Evolutionary conservation across 2,329 filamentous ascomycete species (phyloP).

Genomic region (Colletotrichum orbiculare): DNA sequence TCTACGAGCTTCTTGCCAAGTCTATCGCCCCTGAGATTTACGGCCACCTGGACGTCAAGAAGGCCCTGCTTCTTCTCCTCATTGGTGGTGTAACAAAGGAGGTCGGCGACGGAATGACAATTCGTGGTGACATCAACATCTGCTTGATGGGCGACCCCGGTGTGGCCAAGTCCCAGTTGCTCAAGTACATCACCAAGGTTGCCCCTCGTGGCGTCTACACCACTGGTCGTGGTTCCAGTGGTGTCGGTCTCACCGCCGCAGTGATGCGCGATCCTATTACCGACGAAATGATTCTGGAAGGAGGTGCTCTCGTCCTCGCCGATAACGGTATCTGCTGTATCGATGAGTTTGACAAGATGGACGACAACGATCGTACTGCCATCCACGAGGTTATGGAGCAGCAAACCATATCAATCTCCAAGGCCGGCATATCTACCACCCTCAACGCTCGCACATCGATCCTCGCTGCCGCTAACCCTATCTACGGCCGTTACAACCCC

Average conservation of each 20-base stretch:
- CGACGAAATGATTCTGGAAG: conserved; percentile 86
- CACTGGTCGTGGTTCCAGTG: conserved; percentile 82
- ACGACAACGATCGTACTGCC: conserved; percentile 83
- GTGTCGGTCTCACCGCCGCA: conserved; percentile 83
- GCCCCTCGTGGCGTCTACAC: conserved; percentile 92
- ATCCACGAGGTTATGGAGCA: conserved; percentile 93
- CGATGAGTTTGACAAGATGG: conserved; percentile 92
- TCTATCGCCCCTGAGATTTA: conserved; percentile 98
- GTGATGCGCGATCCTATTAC: conserved; percentile 88
- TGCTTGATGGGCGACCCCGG: conserved; percentile 99
- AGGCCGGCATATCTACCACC: conserved; percentile 77
- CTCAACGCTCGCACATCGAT: conserved; percentile 97
- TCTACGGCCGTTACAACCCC: conserved; percentile 98
- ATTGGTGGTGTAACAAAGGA: conserved; percentile 97
- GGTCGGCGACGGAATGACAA: conserved; percentile 98
- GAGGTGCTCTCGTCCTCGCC: conserved; percentile 81
- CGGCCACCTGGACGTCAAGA: conserved; percentile 97
- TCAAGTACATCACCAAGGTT: conserved; percentile 99
- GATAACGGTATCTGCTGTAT: conserved; percentile 90
- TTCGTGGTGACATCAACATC: conserved; percentile 98
- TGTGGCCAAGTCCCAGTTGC: conserved; percentile 97
- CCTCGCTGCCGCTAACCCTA: conserved; percentile 93
- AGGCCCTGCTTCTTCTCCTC: conserved; percentile 92
- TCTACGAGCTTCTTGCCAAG: conserved; percentile 94
- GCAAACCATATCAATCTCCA: conserved; percentile 87